Evolutionary conservation across 1,284 basidiomycete species (phyloP).

Genomic region (Malassezia cuniculi): DNA sequence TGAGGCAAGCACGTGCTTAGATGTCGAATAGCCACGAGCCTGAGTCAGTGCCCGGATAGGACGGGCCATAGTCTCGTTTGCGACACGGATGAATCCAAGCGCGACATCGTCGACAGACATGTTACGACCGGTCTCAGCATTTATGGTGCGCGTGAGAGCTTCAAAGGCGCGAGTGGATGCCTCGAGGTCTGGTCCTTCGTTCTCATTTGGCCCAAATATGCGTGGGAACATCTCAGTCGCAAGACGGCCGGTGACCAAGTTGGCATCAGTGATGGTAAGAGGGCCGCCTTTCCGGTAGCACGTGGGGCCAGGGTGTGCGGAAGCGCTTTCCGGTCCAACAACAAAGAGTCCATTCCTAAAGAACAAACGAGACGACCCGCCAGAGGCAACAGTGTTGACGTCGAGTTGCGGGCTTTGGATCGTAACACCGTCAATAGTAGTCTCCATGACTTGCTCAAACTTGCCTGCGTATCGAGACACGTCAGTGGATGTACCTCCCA

Average conservation of each 20-base stretch:
- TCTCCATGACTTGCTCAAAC: slow-evolving; percentile 79
- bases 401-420: slow-evolving; percentile 67
- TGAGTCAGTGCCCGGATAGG: slow-evolving; percentile 85
- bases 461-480: slow-evolving; percentile 73
- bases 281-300: slow-evolving; percentile 44
- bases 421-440: slow-evolving; percentile 75
- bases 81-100: slow-evolving; percentile 53
- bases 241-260: slow-evolving; percentile 38
- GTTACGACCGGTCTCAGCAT: slow-evolving; percentile 52
- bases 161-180: slow-evolving; percentile 55
- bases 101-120: slow-evolving; percentile 72
- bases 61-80: slow-evolving; percentile 58
- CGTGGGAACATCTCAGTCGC: slow-evolving; percentile 55
- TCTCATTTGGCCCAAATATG: slow-evolving; percentile 74
- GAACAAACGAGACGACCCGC: slow-evolving; percentile 37
- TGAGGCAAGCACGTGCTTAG: slow-evolving; percentile 73
- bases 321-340: slow-evolving; percentile 40
- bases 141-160: slow-evolving; percentile 57
- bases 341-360: slow-evolving; percentile 41
- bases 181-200: slow-evolving; percentile 61
- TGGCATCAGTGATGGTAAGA: slow-evolving; percentile 42
- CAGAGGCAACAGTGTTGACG: slow-evolving; percentile 42
- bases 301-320: slow-evolving; percentile 39
- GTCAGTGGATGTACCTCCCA: slow-evolving; percentile 70
- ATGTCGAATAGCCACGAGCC: slow-evolving; percentile 70